Evolutionary conservation across 1,284 basidiomycete species (phyloP).

Genomic region (Papiliotrema laurentii): DNA sequence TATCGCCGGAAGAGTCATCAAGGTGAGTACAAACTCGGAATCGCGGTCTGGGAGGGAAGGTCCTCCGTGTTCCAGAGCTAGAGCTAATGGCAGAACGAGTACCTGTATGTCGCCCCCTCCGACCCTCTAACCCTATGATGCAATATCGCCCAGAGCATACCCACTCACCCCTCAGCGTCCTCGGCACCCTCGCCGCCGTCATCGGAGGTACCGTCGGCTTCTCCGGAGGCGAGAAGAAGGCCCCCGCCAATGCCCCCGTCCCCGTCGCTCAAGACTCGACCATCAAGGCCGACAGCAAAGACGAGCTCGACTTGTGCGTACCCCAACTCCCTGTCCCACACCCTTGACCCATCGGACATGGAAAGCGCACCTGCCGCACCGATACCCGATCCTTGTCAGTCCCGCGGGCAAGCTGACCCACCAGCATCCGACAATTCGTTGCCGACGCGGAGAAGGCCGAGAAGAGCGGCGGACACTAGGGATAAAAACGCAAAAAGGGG

Average conservation of each 20-base stretch:
- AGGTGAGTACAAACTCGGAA: constrained; percentile 38
- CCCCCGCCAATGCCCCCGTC: constrained; percentile 13
- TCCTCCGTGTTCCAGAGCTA: too few relatives aligned
- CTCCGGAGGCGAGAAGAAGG: constrained; percentile 30
- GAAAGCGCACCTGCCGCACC: neutral
- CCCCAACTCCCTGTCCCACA: neutral
- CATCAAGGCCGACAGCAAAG: constrained; percentile 22
- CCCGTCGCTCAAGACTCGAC: constrained; percentile 24
- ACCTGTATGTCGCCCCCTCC: constrained; percentile 13
- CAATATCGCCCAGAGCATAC: neutral
- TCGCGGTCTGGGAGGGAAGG: too few relatives aligned
- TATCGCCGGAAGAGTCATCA: constrained; percentile 47
- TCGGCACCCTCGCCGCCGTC: constrained; percentile 41
- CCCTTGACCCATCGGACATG: neutral
- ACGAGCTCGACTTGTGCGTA: constrained; percentile 41
- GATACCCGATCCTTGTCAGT: too few relatives aligned
- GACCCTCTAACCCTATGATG: too few relatives aligned
- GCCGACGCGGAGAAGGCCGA: constrained; percentile 43
- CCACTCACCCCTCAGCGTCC: constrained; percentile 25
- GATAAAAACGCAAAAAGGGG: neutral
- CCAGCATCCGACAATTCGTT: constrained; percentile 46
- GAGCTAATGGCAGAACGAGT: constrained; percentile 18
- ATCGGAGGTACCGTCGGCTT: constrained; percentile 34
- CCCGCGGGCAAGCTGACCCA: neutral
- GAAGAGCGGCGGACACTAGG: constrained; percentile 10